Base-by-base conservation (phyloP, 352 stramenopile genomes). In the Peronosclerospora sorghi region DNA sequence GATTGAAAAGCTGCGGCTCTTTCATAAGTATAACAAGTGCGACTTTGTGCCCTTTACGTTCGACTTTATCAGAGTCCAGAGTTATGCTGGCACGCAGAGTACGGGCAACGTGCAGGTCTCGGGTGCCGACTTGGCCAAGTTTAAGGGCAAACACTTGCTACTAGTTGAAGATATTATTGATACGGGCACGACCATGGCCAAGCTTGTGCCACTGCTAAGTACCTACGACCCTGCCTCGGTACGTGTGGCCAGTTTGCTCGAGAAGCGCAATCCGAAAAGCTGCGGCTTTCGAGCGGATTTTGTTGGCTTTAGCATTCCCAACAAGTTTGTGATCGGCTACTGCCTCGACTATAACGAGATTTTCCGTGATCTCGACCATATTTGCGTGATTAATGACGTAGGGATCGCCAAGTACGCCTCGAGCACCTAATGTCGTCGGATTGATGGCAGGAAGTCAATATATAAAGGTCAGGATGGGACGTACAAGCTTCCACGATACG, bases 121-220 rank as follows among this genome's bases (percentile, higher is more conserved):
- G 7, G 84, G 83, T 17, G 77, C 74, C 5, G 84, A 95, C 49
- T 53, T 84, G 36, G 32, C 76, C 38, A 88, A 95, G 46, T 87
- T 96, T 54, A 75, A 83, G 51, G 83, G 71, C 37, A 92, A 89
- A 54, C 65, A 97, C 54, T 68, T 98, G 38, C 61, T 98, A 32
- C 62, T 98, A 6, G 84, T 98, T 5, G 95, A 98, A 64, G 95
- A 98, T 65, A 98, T 98, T 60, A 92, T 98, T 47, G 95, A 98
- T 71, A 97, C 95, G 40, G 94, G 94, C 62, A 86, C 77, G 27
- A 98, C 93, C 27, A 94, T 98, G 73, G 54, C 68, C 37, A 79
- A 95, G 54, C 71, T 97, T 38, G 64, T 97, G 26, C 88, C 89
- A 27, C 59, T 87, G 36, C 66, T 98, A 19, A 46, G 83, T 47